A percentile compares a stretch with the other conserved stretches of the same genome.
These are phyloP conservation scores for Nicotiana undulata DNA, from an alignment of 257 asterid species.

Conservation along the genomic window DNA sequence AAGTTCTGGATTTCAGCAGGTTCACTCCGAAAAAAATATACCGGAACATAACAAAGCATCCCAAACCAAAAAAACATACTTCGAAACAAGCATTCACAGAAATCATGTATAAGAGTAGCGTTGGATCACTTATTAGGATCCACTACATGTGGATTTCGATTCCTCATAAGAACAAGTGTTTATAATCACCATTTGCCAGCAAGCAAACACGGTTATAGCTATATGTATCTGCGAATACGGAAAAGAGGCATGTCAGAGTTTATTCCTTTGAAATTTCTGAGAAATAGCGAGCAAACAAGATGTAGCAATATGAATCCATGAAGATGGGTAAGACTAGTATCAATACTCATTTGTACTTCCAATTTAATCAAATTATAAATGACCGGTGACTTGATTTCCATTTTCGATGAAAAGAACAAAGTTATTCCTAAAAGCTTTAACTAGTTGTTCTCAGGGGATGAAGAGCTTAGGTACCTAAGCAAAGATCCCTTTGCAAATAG, in stretches of 20 bases:
- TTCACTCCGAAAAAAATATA: background rate
- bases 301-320: background rate
- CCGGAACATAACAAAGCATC: background rate
- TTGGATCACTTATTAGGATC: background rate
- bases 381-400: background rate
- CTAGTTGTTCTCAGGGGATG: background rate
- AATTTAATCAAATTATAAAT: background rate
- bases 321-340: background rate
- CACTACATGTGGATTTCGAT: background rate
- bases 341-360: background rate
- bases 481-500: background rate
- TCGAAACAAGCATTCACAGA: background rate
- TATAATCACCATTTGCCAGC: constrained; percentile 72
- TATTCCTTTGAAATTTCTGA: background rate
- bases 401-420: background rate
- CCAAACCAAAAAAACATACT: background rate
- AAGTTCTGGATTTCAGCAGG: background rate
- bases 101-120: background rate
- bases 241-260: constrained; percentile 3
- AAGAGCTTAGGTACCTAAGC: background rate
- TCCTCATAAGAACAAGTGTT: constrained; percentile 54
- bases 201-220: constrained; percentile 57
- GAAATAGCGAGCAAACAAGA: background rate
- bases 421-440: background rate
- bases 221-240: constrained; percentile 38